These are phyloP conservation scores for Porodaedalea pini DNA, from an alignment of 1,284 basidiomycete genomes.

Conservation along the genomic window DNA sequence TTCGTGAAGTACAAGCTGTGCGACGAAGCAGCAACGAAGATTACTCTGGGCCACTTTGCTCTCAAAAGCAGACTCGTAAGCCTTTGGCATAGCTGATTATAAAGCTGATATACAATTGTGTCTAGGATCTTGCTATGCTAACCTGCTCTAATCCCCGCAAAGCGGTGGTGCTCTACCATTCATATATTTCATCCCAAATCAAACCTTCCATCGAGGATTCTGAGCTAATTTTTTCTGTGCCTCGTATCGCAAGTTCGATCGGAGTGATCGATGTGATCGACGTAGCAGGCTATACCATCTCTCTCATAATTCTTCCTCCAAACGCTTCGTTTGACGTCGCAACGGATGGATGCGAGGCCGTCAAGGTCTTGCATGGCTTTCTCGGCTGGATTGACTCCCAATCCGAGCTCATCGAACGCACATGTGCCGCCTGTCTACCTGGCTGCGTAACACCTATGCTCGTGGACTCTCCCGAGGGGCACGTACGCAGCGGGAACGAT, in stretches of 20 bases:
- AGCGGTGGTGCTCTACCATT: conserved; percentile 8
- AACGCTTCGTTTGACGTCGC: conserved; percentile 16
- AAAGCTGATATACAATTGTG: not conserved
- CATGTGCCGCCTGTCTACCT: conserved; percentile 17
- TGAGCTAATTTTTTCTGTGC: conserved; percentile 18
- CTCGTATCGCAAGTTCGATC: conserved; percentile 9
- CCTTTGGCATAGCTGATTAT: not conserved
- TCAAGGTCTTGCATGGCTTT: conserved; percentile 20
- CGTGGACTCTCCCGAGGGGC: conserved; percentile 21
- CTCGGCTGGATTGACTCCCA: conserved; percentile 19
- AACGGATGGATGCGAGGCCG: conserved; percentile 15
- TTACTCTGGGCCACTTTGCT: conserved; percentile 12
- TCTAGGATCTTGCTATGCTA: conserved; percentile 16
- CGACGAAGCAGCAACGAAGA: conserved; percentile 6
- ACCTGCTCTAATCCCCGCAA: conserved; percentile 6
- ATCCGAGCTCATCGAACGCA: conserved; percentile 20
- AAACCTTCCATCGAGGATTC: conserved; percentile 13
- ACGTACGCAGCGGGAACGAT: conserved; percentile 22
- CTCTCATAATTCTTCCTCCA: conserved; percentile 18
- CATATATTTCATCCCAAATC: conserved; percentile 16
- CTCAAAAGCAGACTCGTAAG: conserved; percentile 7
- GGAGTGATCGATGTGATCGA: conserved; percentile 17
- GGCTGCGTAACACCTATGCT: conserved; percentile 20
- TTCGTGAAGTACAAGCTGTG: conserved; percentile 17
- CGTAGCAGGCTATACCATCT: conserved; percentile 13